phyloP scores from a whole-genome alignment of 2,329 filamentous ascomycete species.

The Colletotrichum falcatum region DNA sequence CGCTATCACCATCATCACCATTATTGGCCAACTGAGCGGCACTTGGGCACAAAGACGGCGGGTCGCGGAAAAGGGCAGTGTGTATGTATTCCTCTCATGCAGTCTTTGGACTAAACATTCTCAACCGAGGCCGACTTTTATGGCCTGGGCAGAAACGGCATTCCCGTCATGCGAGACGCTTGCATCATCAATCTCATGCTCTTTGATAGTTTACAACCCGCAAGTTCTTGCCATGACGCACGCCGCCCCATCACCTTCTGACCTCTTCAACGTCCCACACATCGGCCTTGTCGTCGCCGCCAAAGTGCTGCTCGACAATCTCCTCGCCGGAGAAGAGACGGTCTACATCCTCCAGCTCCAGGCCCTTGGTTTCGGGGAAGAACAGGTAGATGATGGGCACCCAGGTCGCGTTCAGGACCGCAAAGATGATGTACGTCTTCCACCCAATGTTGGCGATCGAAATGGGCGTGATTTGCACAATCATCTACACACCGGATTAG shows the following conservation, averaged over 20 bases:
- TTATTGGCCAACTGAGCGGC: neutral
- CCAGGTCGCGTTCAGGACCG: conserved; percentile 46
- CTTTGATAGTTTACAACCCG: too few relatives aligned
- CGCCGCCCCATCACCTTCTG: neutral
- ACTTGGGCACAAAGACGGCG: neutral
- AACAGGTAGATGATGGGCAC: conserved; percentile 49
- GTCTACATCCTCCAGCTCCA: conserved; percentile 58
- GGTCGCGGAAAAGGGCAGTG: too few relatives aligned
- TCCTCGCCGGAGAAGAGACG: conserved; percentile 36
- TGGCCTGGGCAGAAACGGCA: neutral
- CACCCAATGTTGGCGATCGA: conserved; percentile 34
- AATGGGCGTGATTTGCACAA: conserved; percentile 42
- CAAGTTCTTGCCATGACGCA: too few relatives aligned
- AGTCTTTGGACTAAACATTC: neutral
- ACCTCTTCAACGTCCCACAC: conserved; percentile 31
- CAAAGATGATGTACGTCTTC: conserved; percentile 48
- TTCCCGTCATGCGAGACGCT: neutral
- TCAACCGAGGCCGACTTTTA: neutral
- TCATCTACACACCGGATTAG: conserved; percentile 21
- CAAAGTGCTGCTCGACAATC: conserved; percentile 43
- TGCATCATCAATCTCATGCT: too few relatives aligned
- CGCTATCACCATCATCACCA: neutral
- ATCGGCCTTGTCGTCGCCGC: conserved; percentile 4
- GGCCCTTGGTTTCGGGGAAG: conserved; percentile 49
- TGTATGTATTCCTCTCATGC: neutral